These are phyloP conservation scores for Aphanomyces stellatus DNA, from an alignment of 352 stramenopile genomes.

Conservation along the genomic window DNA sequence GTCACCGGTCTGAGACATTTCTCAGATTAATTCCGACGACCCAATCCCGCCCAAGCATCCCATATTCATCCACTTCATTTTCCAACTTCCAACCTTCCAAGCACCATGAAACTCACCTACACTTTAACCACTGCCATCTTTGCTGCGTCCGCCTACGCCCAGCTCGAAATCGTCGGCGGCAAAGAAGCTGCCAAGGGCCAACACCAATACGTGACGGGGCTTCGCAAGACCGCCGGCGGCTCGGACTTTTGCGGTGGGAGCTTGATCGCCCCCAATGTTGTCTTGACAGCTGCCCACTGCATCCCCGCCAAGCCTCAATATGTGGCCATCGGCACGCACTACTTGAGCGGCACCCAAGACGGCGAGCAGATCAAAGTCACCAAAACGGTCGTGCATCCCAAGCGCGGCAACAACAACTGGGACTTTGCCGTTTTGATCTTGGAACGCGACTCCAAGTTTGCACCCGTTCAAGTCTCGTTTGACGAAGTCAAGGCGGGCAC, in stretches of 20 bases:
- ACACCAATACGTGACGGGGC: slow-evolving; percentile 34
- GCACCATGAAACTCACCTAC: too few relatives aligned
- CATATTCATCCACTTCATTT: too few relatives aligned
- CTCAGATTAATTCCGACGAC: too few relatives aligned
- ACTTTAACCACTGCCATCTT: too few relatives aligned
- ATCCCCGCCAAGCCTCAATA: slow-evolving; percentile 29
- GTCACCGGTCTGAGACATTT: too few relatives aligned
- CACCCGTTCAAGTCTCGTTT: too few relatives aligned
- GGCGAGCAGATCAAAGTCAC: slow-evolving; percentile 44
- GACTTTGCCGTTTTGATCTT: slow-evolving; percentile 49
- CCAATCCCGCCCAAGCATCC: too few relatives aligned
- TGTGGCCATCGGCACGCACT: slow-evolving; percentile 49
- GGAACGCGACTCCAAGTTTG: slow-evolving; percentile 30
- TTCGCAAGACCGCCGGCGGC: slow-evolving; percentile 29
- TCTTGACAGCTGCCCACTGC: slow-evolving; percentile 59
- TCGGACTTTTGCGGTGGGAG: slow-evolving; percentile 46
- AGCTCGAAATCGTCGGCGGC: background rate
- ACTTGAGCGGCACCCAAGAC: slow-evolving; percentile 32
- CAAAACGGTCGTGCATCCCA: slow-evolving; percentile 39
- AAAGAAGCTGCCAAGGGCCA: slow-evolving; percentile 21
- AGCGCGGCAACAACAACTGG: slow-evolving; percentile 34
- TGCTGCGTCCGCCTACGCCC: background rate
- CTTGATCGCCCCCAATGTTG: slow-evolving; percentile 51
- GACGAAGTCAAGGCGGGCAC: too few relatives aligned
- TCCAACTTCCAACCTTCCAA: too few relatives aligned